phyloP scores from a whole-genome alignment of 768 basidiomycete species.

The Suillus ampliporus region DNA sequence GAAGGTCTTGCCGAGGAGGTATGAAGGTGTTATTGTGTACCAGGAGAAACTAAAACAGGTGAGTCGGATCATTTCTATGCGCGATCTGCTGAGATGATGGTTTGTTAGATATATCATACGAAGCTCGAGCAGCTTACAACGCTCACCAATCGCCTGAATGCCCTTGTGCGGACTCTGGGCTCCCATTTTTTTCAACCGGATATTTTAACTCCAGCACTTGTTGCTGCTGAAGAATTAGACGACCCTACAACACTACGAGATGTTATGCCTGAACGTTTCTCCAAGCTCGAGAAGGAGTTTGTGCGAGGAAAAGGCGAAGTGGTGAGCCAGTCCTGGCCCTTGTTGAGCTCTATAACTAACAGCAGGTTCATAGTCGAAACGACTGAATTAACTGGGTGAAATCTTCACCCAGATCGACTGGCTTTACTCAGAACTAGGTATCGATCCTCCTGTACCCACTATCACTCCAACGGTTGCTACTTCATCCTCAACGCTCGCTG shows the following conservation, averaged over 20 bases:
- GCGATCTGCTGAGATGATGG: constrained; percentile 4
- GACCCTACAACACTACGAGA: constrained; percentile 57
- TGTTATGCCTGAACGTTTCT: constrained; percentile 82
- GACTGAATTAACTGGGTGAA: constrained; percentile 64
- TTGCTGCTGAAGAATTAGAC: constrained; percentile 46
- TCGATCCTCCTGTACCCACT: constrained; percentile 62
- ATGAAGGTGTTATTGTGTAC: constrained; percentile 67
- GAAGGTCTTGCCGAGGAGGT: constrained; percentile 72
- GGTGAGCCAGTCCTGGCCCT: constrained; percentile 49
- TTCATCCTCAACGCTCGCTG: constrained; percentile 46
- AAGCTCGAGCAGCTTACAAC: constrained; percentile 79
- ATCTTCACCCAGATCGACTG: constrained; percentile 81
- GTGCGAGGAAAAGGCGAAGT: constrained; percentile 87
- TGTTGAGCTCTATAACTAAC: constrained; percentile 11
- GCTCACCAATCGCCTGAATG: constrained; percentile 66
- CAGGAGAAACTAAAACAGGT: constrained; percentile 85
- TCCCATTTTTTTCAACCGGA: constrained; percentile 62
- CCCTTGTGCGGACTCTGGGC: constrained; percentile 66
- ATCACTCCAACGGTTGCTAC: constrained; percentile 43
- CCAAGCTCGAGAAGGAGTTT: constrained; percentile 82
- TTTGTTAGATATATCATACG: constrained; percentile 66
- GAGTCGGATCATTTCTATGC: constrained; percentile 29
- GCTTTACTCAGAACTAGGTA: constrained; percentile 83
- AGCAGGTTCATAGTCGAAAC: constrained; percentile 57
- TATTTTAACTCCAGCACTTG: constrained; percentile 52